Conservation (phyloP, 2,329 filamentous ascomycete species). For the Colletotrichum sp. region DNA sequence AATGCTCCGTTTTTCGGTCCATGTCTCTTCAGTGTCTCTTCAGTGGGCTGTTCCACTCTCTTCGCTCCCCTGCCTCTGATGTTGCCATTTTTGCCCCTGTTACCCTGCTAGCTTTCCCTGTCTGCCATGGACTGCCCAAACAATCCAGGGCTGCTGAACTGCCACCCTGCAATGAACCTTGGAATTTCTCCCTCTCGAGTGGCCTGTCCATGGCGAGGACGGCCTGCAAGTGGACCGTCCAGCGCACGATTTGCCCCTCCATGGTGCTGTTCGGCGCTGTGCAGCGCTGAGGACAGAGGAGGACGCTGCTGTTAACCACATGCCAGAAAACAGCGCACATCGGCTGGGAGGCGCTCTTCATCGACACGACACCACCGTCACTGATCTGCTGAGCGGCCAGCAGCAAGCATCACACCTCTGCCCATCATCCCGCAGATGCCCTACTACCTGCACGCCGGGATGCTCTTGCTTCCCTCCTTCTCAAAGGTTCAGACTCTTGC, state of each 20-base stretch:
- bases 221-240: slow-evolving; percentile 10
- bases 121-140: neutral
- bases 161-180: slow-evolving; percentile 2
- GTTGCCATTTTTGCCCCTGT: neutral
- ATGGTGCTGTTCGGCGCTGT: neutral
- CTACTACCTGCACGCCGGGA: neutral
- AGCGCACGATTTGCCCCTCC: slow-evolving; percentile 8
- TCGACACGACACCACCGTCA: neutral
- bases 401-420: neutral
- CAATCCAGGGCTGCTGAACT: neutral
- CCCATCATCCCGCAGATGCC: no score
- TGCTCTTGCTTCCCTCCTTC: neutral
- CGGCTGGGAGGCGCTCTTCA: neutral
- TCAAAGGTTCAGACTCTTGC: neutral
- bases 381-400: neutral
- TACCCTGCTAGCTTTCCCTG: slow-evolving; percentile 8
- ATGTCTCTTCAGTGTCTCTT: slow-evolving; percentile 19
- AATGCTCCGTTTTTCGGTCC: slow-evolving; percentile 16
- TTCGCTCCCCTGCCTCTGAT: neutral
- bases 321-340: slow-evolving; percentile 27
- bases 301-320: slow-evolving; percentile 19
- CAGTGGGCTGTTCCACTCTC: neutral
- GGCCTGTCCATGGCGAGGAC: slow-evolving; percentile 11
- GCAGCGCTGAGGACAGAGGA: neutral
- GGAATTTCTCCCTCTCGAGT: slow-evolving; percentile 4